These are phyloP conservation scores for Russula sp. DNA, from an alignment of 768 basidiomycete genomes.

Conservation along the genomic window DNA sequence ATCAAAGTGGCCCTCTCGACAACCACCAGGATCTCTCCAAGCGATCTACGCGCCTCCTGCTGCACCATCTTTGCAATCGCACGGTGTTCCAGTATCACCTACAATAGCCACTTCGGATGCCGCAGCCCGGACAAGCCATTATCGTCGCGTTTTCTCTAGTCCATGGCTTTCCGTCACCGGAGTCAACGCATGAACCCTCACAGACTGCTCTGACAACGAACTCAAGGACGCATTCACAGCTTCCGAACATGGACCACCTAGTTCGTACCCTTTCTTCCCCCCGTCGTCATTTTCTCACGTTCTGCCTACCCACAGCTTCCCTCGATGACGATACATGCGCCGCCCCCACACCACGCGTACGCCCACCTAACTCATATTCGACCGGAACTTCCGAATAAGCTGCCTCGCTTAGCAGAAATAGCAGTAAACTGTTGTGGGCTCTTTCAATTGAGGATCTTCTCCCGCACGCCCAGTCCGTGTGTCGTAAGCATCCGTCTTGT, in stretches of 20 bases:
- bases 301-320: background rate
- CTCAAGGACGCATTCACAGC: background rate
- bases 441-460: constrained; percentile 14
- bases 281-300: constrained; percentile 15
- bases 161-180: constrained; percentile 11
- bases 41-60: too few relatives aligned
- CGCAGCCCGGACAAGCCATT: too few relatives aligned
- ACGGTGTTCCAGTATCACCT: too few relatives aligned
- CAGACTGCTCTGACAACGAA: background rate
- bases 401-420: constrained; percentile 12
- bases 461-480: constrained; percentile 18
- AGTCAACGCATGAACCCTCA: constrained; percentile 7
- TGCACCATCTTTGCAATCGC: too few relatives aligned
- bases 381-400: constrained; percentile 19
- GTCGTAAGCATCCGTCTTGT: constrained; percentile 21
- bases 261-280: constrained; percentile 6
- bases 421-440: constrained; percentile 10
- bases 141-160: too few relatives aligned
- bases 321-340: background rate
- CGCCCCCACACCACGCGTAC: constrained; percentile 1
- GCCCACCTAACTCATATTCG: constrained; percentile 16
- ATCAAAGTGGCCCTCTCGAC: too few relatives aligned
- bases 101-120: too few relatives aligned
- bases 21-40: too few relatives aligned
- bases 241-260: background rate